Evolutionary conservation across 1,284 basidiomycete species (phyloP), one percentile per base, ranked within the genome.

Genomic region (Puccinia coronata): DNA sequence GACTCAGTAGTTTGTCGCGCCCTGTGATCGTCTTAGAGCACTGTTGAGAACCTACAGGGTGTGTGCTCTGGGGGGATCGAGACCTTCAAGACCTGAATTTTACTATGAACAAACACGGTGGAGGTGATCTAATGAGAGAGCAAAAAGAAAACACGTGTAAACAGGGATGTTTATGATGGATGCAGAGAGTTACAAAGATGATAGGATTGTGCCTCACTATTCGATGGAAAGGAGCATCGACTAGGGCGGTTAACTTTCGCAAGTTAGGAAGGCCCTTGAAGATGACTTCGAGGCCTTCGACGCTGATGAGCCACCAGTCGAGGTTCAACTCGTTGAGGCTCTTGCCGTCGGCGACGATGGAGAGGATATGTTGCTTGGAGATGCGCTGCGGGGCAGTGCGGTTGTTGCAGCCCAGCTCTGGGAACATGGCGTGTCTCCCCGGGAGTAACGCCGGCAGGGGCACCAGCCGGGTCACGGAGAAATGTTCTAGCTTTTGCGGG

Each of bases 31-130:
- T 57, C 6, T 5, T 1, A 25, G 61, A 65, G 59, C 14, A 3
- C 9, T 11, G 36, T 34, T 34, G 25, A 14, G 41, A 23, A 61
- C 77, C 47, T 28, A 79, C 77, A 49, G 20, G 77, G 77, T 11
- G 77, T 79, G n/a, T 79, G 77, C 39, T 79, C 77, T 70, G 77
- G 77, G 20, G 77, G 77, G 39, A 79, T 79, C 9, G 77, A 79
- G 51, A 79, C 67, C 16, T 18, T 71, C 51, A 79, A 61, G 31
- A 31, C 47, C 39, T 71, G 49, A 31, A 79, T 69, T 39, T 79
- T 79, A 57, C 77, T 71, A 47, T 79, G 77, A 25, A 61, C 77
- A 28, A 79, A 79, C 9, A 69, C 77, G 18, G 77, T 57, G 31
- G 77, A 79, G 23, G 65, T 36, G 49, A 79, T 70, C 77, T 79